A percentile compares a stretch with the other conserved stretches of the same genome.
These are phyloP conservation scores for Pyrus hybrid DNA, from an alignment of 331 rosid species.

Conservation along the genomic window DNA sequence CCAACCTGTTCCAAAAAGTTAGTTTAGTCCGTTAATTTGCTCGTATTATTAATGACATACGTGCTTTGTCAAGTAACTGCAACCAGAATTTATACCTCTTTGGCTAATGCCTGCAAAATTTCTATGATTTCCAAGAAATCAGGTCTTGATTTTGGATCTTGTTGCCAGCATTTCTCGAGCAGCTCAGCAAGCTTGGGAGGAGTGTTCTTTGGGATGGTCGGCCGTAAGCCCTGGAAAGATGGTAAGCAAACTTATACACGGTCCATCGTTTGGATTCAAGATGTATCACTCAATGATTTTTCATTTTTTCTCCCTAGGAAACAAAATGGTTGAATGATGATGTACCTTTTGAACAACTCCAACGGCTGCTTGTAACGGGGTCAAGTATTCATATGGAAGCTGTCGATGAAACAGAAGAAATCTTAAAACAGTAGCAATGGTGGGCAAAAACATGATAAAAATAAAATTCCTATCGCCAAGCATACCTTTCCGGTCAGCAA, in stretches of 20 bases:
- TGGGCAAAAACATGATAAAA: neutral
- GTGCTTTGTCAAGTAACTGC: neutral
- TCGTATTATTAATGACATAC: too few relatives aligned
- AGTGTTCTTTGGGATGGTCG: constrained; percentile 75
- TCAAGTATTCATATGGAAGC: constrained; percentile 91
- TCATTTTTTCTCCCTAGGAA: too few relatives aligned
- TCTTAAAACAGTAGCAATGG: neutral
- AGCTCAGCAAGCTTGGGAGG: constrained; percentile 74
- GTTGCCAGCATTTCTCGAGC: constrained; percentile 89
- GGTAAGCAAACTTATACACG: neutral
- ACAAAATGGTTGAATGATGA: neutral
- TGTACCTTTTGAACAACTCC: constrained; percentile 93
- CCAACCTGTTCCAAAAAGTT: constrained; percentile 41
- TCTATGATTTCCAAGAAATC: constrained; percentile 75
- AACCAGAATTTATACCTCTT: constrained; percentile 44
- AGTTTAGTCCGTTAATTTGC: neutral
- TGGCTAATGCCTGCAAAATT: constrained; percentile 50
- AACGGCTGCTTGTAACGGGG: constrained; percentile 95
- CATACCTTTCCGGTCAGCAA: constrained; percentile 89
- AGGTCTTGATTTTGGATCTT: constrained; percentile 71
- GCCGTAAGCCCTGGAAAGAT: constrained; percentile 66
- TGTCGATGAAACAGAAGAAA: constrained; percentile 28
- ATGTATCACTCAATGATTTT: neutral
- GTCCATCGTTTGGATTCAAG: neutral
- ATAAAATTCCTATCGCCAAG: neutral